Evolutionary conservation across 177 flowering plant species (phyloP), one percentile per base, ranked within the genome.

Genomic region (Vitis hybrid): DNA sequence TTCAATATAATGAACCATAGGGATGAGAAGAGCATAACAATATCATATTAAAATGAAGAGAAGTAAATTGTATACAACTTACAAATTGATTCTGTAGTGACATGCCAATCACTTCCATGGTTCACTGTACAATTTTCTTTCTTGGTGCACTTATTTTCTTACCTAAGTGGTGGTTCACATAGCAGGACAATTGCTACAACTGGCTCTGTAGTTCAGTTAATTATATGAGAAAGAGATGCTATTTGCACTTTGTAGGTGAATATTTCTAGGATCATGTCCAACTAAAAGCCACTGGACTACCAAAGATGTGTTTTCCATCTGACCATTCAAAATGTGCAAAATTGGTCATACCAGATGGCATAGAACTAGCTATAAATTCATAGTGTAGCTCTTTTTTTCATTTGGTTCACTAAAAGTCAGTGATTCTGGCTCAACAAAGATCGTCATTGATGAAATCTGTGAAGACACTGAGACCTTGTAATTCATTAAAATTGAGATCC

Each of bases 321-420:
- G 92, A 85, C 98, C 94, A 93, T 52, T 79, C 86, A n/a, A 93
- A 63, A 9, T 79, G 80, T 7, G 73, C 91, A 63, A 88, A 93
- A 71, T 79, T 73, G 53, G 61, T 75, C 4, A 84, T 81, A 9
- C 91, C 86, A 0, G 91, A 82, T 1, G 92, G 84, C 88, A 76
- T 71, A 9, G 90, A 84, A 41, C 51, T 60, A 15, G 90, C 76
- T 1, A 76, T 69, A 63, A 93, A 81, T 15, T 88, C 75, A 90
- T 87, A 0, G 83, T 82, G 66, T 84, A 93, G 21, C 66, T 21
- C 0, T 24, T 24, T 24, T 24, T 87, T 84, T 91, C 97, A 55
- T 82, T 67, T 20, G 35, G 15, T 51, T 61, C 49, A 1, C 76
- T 77, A 71, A 89, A 93, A 71, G 62, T 79, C 61, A 92, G 68